Evolutionary conservation across 2,329 filamentous ascomycete species (phyloP).

Genomic region (Pseudocercospora musae): DNA sequence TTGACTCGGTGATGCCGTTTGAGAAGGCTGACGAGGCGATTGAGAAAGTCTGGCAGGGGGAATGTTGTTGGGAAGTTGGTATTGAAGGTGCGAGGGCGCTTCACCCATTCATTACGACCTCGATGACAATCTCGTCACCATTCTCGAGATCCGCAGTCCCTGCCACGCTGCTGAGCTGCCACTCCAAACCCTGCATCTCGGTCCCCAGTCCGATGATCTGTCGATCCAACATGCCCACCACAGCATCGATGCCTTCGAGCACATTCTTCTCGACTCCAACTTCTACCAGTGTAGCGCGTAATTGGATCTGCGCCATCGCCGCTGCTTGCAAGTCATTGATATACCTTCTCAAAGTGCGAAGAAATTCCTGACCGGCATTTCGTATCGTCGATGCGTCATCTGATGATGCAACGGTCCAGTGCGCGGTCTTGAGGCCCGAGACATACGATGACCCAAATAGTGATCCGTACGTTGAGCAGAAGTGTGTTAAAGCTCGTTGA

Average conservation of each 20-base stretch:
- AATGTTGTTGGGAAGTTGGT: neutral
- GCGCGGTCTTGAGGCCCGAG: neutral
- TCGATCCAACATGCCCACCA: slow-evolving; percentile 2
- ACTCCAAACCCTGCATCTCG: slow-evolving; percentile 5
- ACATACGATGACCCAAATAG: neutral
- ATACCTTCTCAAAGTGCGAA: neutral
- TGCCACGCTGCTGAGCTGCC: neutral
- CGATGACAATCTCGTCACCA: too few relatives aligned
- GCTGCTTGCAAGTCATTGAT: slow-evolving; percentile 2
- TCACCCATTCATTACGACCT: neutral
- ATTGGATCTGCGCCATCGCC: neutral
- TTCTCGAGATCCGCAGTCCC: neutral
- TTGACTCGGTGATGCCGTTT: slow-evolving; percentile 39
- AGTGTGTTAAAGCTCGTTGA: neutral
- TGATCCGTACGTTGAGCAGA: neutral
- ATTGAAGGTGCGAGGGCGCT: neutral
- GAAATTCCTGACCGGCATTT: neutral
- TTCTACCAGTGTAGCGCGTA: neutral
- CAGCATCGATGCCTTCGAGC: neutral
- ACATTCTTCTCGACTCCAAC: neutral
- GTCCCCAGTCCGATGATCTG: slow-evolving; percentile 5
- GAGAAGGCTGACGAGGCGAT: slow-evolving; percentile 30
- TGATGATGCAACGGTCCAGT: neutral
- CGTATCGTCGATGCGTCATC: neutral
- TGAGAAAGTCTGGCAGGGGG: neutral